Evolutionary conservation across 2,329 filamentous ascomycete species (phyloP).

Genomic region (Drechslera avenae): DNA sequence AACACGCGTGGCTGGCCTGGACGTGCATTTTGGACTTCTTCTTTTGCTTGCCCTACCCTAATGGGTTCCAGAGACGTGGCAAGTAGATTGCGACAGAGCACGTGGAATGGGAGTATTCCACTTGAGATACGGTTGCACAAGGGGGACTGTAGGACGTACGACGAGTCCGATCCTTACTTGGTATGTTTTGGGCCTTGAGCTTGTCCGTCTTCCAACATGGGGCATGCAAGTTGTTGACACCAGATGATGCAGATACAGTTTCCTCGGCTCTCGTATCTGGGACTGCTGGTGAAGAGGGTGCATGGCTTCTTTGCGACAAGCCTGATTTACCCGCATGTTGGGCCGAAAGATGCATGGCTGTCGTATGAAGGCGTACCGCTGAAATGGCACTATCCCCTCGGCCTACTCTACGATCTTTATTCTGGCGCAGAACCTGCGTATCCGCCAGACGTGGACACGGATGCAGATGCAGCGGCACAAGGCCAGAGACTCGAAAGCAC

Average conservation of each 20-base stretch:
- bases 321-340: slow-evolving; percentile 63
- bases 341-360: slow-evolving; percentile 64
- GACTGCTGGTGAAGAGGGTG: slow-evolving; percentile 66
- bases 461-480: slow-evolving; percentile 7
- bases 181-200: too few relatives aligned
- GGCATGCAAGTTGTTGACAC: too few relatives aligned
- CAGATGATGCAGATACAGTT: slow-evolving; percentile 57
- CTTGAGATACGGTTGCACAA: slow-evolving; percentile 64
- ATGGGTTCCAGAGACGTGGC: slow-evolving; percentile 42
- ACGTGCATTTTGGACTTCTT: slow-evolving; percentile 11
- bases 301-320: slow-evolving; percentile 65
- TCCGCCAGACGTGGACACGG: slow-evolving; percentile 17
- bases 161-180: slow-evolving; percentile 65
- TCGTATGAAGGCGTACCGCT: slow-evolving; percentile 70
- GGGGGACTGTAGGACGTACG: slow-evolving; percentile 64
- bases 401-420: slow-evolving; percentile 72
- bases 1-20: slow-evolving; percentile 8
- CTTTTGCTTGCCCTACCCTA: background rate
- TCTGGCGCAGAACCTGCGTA: slow-evolving; percentile 59
- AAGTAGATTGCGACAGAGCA: slow-evolving; percentile 52
- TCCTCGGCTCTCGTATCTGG: slow-evolving; percentile 71
- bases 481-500: slow-evolving; percentile 18
- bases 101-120: slow-evolving; percentile 66
- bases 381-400: slow-evolving; percentile 74
- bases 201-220: too few relatives aligned